Conservation (phyloP, 2,329 filamentous ascomycete species). For the Exutisphaerella laricina region DNA sequence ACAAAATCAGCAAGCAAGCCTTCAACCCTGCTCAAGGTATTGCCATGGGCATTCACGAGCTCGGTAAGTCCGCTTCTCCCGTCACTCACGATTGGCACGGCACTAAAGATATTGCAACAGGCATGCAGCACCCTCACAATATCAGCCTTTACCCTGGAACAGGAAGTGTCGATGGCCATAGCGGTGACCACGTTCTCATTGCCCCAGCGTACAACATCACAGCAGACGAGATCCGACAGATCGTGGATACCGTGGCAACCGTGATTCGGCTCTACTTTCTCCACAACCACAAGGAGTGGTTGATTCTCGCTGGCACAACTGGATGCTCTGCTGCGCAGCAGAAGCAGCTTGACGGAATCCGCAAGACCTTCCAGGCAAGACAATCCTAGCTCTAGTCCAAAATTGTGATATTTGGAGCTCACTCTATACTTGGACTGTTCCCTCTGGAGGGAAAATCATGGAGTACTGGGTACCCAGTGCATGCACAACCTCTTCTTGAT, state of each 20-base stretch:
- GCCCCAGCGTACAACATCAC: constrained; percentile 64
- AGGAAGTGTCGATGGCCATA: constrained; percentile 54
- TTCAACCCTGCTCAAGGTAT: constrained; percentile 46
- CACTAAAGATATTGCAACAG: no score
- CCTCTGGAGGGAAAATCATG: no score
- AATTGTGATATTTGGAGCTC: background rate
- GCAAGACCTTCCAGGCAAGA: background rate
- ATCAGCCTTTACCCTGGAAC: constrained; percentile 60
- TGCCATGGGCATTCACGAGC: constrained; percentile 47
- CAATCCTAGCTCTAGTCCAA: background rate
- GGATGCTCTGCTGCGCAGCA: no score
- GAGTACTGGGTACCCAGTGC: no score
- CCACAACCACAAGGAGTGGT: constrained; percentile 6
- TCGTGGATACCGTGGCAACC: constrained; percentile 48
- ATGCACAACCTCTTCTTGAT: no score
- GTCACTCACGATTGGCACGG: no score
- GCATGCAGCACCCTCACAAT: constrained; percentile 40
- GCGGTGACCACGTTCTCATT: constrained; percentile 64
- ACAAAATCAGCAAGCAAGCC: constrained; percentile 50
- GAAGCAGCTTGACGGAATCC: background rate
- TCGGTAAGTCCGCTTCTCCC: constrained; percentile 39
- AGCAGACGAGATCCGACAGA: constrained; percentile 50
- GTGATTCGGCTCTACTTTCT: constrained; percentile 49
- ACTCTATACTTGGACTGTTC: no score
- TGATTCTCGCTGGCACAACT: background rate